Conservation (phyloP, 2,329 filamentous ascomycete genomes). For the Cercospora canescens region DNA sequence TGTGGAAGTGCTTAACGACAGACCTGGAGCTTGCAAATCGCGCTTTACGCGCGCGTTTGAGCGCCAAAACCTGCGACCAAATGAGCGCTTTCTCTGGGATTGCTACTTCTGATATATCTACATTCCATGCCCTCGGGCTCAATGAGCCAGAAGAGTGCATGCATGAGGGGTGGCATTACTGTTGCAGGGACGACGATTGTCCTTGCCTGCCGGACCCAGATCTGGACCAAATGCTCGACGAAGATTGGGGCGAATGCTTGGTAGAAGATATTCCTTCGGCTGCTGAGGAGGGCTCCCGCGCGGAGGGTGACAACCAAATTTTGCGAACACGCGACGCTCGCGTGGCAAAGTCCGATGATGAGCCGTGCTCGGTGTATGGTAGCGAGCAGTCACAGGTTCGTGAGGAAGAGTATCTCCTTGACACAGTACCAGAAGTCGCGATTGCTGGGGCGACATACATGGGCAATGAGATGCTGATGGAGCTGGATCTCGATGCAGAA, state of each 20-base stretch:
- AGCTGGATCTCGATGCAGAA: neutral
- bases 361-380: neutral
- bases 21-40: neutral
- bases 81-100: neutral
- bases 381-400: neutral
- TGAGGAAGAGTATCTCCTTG: neutral
- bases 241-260: neutral
- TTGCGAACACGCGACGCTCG: neutral
- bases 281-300: neutral
- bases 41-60: neutral
- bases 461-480: neutral
- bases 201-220: neutral
- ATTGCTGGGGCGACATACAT: neutral
- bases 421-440: neutral
- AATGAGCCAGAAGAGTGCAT: neutral
- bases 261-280: neutral
- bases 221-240: neutral
- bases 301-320: neutral
- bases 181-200: neutral
- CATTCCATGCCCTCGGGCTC: neutral
- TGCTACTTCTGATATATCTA: neutral
- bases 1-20: neutral
- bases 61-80: neutral
- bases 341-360: neutral
- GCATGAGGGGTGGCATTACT: neutral